These are phyloP conservation scores for Syzygium oleosum DNA, from an alignment of 345 rosid genomes.

Conservation along the genomic window DNA sequence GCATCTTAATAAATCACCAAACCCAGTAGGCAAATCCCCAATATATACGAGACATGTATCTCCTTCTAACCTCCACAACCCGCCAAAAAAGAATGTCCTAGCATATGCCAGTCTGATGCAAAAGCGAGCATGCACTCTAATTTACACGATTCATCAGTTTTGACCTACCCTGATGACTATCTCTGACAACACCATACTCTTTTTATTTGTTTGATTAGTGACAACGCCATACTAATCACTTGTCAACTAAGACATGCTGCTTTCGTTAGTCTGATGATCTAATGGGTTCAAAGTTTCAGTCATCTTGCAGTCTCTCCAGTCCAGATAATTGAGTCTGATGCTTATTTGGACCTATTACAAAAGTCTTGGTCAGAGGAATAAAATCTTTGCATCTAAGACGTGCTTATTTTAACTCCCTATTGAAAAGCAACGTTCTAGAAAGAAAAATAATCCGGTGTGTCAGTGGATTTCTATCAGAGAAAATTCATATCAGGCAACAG, in stretches of 20 bases:
- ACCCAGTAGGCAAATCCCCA: neutral
- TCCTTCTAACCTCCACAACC: neutral
- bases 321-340: conserved; percentile 59
- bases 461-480: neutral
- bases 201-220: neutral
- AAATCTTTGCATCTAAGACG: neutral
- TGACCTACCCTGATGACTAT: neutral
- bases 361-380: neutral
- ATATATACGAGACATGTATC: neutral
- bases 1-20: neutral
- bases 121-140: neutral
- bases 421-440: neutral
- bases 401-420: too few species aligned
- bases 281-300: conserved; percentile 60
- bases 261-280: conserved; percentile 22
- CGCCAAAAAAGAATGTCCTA: neutral
- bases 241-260: neutral
- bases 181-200: neutral
- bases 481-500: neutral
- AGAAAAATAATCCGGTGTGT: neutral
- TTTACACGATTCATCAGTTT: neutral
- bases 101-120: neutral
- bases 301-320: conserved; percentile 74
- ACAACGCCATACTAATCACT: neutral
- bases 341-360: conserved; percentile 64